Evolutionary conservation across 1,284 basidiomycete genomes (phyloP).

Genomic region (Ceratobasidium sp.): DNA sequence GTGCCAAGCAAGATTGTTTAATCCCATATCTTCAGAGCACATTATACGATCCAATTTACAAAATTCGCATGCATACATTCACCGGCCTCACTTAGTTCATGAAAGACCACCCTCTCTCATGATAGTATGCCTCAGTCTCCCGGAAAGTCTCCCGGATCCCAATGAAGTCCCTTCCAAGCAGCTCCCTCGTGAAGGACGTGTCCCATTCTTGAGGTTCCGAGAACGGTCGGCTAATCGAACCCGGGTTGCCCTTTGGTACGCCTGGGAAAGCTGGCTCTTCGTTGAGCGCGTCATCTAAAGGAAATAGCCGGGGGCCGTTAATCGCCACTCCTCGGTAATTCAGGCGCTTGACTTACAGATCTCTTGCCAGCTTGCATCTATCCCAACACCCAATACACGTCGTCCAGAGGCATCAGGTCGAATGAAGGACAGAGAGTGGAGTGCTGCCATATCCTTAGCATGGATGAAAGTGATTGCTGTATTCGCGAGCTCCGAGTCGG

Average conservation of each 20-base stretch:
- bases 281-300: slow-evolving; percentile 27
- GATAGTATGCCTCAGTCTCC: slow-evolving; percentile 36
- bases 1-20: no score
- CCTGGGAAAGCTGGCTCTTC: slow-evolving; percentile 29
- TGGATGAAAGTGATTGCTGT: slow-evolving; percentile 7
- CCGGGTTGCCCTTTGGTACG: slow-evolving; percentile 22
- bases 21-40: no score
- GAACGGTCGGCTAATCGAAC: not conserved
- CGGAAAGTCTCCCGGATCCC: slow-evolving; percentile 22
- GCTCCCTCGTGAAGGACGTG: not conserved
- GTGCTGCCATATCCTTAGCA: slow-evolving; percentile 14
- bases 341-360: slow-evolving; percentile 11
- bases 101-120: slow-evolving; percentile 26
- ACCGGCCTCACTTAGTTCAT: not conserved
- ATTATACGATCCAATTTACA: no score
- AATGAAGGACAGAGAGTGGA: slow-evolving; percentile 14
- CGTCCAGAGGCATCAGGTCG: slow-evolving; percentile 10
- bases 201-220: slow-evolving; percentile 18
- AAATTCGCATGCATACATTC: no score
- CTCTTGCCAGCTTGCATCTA: slow-evolving; percentile 23
- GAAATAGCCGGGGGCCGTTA: not conserved
- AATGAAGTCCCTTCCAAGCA: slow-evolving; percentile 20
- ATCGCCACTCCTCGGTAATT: not conserved
- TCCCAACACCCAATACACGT: slow-evolving; percentile 9
- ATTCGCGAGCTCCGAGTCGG: slow-evolving; percentile 16